These are phyloP conservation scores for Rhododendron griersonianum DNA, from an alignment of 148 eudicot species.

Conservation along the genomic window DNA sequence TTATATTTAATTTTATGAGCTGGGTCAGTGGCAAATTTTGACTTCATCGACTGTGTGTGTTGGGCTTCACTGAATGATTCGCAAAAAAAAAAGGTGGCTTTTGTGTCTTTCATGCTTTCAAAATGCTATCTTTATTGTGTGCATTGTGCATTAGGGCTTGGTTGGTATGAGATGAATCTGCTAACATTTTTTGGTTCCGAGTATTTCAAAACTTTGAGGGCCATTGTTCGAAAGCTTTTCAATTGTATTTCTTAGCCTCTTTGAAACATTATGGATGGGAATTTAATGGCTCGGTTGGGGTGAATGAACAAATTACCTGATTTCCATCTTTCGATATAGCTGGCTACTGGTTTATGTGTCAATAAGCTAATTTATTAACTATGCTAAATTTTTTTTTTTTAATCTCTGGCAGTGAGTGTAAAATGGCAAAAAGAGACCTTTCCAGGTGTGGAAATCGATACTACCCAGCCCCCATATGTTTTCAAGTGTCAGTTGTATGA, in stretches of 20 bases:
- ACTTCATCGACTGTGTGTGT: background rate
- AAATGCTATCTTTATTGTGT: background rate
- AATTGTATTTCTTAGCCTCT: background rate
- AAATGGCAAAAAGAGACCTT: conserved; percentile 93
- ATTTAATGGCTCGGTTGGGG: background rate
- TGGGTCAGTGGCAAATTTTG: background rate
- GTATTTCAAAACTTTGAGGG: background rate
- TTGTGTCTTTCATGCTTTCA: background rate
- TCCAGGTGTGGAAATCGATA: conserved; percentile 78
- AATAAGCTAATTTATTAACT: background rate
- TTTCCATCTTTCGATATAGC: background rate
- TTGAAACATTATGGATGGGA: background rate
- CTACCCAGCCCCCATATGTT: conserved; percentile 79
- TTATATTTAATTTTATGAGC: background rate
- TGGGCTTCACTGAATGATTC: background rate
- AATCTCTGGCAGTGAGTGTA: conserved; percentile 68
- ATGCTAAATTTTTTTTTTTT: background rate
- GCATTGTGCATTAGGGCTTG: background rate
- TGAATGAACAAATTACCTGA: background rate
- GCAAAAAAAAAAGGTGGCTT: background rate
- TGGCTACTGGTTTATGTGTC: background rate
- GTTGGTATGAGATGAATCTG: background rate
- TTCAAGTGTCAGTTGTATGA: conserved; percentile 88
- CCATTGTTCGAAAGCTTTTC: background rate
- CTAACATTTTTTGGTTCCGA: background rate